Evolutionary conservation across 495 filamentous ascomycete species (phyloP), one percentile per base, ranked within the genome.

Genomic region (Penicillium canariense): DNA sequence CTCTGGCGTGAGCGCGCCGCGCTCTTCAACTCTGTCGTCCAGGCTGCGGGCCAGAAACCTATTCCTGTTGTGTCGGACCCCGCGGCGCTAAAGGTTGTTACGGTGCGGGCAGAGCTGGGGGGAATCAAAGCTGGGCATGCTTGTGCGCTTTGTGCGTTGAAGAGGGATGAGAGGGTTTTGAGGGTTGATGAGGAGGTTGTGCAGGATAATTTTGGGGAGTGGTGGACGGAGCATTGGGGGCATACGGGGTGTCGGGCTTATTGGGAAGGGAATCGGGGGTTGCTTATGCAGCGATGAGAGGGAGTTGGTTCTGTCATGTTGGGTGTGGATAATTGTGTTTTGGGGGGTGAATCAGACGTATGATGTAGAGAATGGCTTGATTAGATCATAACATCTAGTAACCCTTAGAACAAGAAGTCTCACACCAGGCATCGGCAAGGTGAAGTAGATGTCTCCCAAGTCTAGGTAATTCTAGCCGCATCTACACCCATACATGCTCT

Each of bases 181-280:
- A 84, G 81, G 58, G 76, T 96, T 26, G 92, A 96, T 68, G 75
- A 85, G 34, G 56, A 46, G 25, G 86, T 17, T 27, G 43, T 95
- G 17, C 82, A 90, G 57, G 94, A 96, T 73, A 90, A 85, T 68
- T 92, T 96, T 75, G 90, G 89, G 34, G 91, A 97, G 70, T 97
- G 90, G 90, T 98, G 94, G 94, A 78, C 87, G 12, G 89, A 95
- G 31, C 86, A 92, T 69, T 95, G 90, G 90, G 86, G 87, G 38
- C 87, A 96, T 74, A 71, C 84, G 14, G 81, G 82, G 49, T 98
- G 94, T 69, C 80, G 81, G 63, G 82, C 81, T 50, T 97, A 96
- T 61, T 98, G 94, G 94, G 73, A 87, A 45, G 78, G 81, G 59
- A 85, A 95, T 69, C 85, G 84, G 60, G 71, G 71, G 17, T 71